Evolutionary conservation across 164 flowering plant species (phyloP), one percentile per base, ranked within the genome.

Genomic region (Hamamelis virginiana): DNA sequence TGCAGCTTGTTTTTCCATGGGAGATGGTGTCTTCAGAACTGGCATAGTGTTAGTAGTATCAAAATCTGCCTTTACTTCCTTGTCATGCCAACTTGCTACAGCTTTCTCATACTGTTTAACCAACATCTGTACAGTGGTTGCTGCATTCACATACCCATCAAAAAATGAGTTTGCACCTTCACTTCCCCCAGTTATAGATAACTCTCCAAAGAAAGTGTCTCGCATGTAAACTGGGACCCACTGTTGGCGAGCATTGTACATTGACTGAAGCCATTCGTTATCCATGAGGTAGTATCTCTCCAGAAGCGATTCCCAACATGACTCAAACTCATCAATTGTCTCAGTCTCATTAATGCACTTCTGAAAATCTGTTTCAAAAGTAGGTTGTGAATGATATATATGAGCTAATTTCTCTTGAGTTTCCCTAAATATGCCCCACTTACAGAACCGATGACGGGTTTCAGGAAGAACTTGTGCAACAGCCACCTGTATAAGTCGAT

Each of bases 1-100:
- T 22, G 85, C 82, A 18, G 85, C 85, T 73, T 82, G 85, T 69
- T 82, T 82, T 67, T 82, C 85, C 81, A 73, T 82, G 5, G 85
- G 83, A 68, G 85, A 80, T 66, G 85, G 85, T 43, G 83, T 82
- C 76, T 74, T 82, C 21, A 82, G 72, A 59, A 74, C 64, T 0
- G 82, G 82, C 1, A 68, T 65, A 26, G 73, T 66, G 70, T 73
- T 76, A 16, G 43, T 77, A 4, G 85, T 79, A 66, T 79, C 85
- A 69, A 57, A 71, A 57, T 82, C 82, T 11, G 80, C 82, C 65
- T 79, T 77, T 18, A 77, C 9, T 64, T 79, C 82, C 71, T 74
- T 82, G 21, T 82, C 85, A 68, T 73, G 80, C 82, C 81, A 77
- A 59, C 70, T 69, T 11, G 74, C 74, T 27, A 79, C 59, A 56